Base-by-base conservation (phyloP, 495 filamentous ascomycete species). In the Tetracladium setigerum region DNA sequence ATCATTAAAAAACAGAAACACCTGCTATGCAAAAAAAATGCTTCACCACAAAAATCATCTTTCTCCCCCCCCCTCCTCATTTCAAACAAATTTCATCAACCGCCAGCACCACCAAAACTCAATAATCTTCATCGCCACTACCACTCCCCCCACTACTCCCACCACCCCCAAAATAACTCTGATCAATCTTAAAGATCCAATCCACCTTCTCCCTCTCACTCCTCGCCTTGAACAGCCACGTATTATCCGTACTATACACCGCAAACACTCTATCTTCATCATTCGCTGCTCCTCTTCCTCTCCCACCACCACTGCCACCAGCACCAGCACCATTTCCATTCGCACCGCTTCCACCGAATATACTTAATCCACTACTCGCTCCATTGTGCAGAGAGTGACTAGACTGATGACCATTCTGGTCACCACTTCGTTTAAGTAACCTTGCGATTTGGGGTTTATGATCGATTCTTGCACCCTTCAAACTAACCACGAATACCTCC, bases 171-270 rank as follows among this genome's bases (percentile, higher is more conserved):
- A 69, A 57, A 68, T 66, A 60, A 46, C 56, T 58, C 59, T 81
- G 77, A 53, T 82, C 79, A 48, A 95, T 84, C 58, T 80, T 82
- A 55, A 87, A 68, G 55, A 97, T 92, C 92, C 92, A 98, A 59
- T 96, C 90, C 18, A 88, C 79, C 69, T 94, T 95, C 58, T 95
- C 88, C 12, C 79, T 69, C 67, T 95, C 90, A 47, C 77, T 87
- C 39, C 88, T 71, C 36, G 87, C 86, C 18, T 87, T 87, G 66
- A 99, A 97, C 42, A 99, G 70, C 77, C 86, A 99, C 32, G 90
- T 94, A 57, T 95, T 95, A 57, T 91, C 80, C 49, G 82, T 83
- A 32, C 87, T 91, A 60, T 95, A 97, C 38, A 99, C 78, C 11
- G 94, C 92, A 71, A 91, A 98, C 32, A 97, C 82, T 5, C 22